Base-by-base conservation (phyloP, 495 filamentous ascomycete genomes). In the Podospora bellae-mahoneyi region DNA sequence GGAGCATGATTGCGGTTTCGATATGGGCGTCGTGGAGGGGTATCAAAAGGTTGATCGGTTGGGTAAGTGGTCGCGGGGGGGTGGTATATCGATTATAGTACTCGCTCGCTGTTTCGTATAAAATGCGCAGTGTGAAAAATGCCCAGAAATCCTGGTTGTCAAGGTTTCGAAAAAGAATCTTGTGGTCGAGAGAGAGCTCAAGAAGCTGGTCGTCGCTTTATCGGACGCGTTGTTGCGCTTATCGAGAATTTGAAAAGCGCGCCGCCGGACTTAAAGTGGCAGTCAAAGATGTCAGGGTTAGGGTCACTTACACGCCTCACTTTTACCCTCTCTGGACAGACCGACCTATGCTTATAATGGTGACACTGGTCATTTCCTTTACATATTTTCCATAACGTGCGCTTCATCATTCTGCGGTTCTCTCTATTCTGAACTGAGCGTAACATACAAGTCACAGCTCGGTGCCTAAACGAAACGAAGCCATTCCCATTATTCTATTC, bases 1-100 rank as follows among this genome's bases (percentile, higher is more conserved):
- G 92, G 66, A 96, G 89, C 92, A 96, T 96, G 30, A 7, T 32
- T 32, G 30, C 30, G 30, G 30, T 32, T 32, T 32, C 30, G 30
- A 32, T 32, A 32, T 32, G 4, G 30, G 30, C 4, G 30, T 32
- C 7, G 30, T 73, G n/a, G 39, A 48, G 28, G 16, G 58, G 60
- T n/a, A 53, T 3, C 60, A 28, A 2, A 32, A 1, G 59, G 39
- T 20, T 18, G 9, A 16, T 48, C 9, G 2, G 39, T 2, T 13
- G 2, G 1, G 23, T 9, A 58, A 58, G 56, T 58, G 7, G 39
- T 48, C 39, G 39, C 39, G 9, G 9, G 2, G 18, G 30, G 30
- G 39, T 48, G 39, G 39, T 48, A 48, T 13, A 48, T 2, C 13
- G 13, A 3, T 18, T 48, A 48, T 13, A 48, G 15, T 9, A 48